Percentiles rank a stretch among this genome's conserved stretches.
Conservation (phyloP, 306 rosid species). For the Dryas octopetala region DNA sequence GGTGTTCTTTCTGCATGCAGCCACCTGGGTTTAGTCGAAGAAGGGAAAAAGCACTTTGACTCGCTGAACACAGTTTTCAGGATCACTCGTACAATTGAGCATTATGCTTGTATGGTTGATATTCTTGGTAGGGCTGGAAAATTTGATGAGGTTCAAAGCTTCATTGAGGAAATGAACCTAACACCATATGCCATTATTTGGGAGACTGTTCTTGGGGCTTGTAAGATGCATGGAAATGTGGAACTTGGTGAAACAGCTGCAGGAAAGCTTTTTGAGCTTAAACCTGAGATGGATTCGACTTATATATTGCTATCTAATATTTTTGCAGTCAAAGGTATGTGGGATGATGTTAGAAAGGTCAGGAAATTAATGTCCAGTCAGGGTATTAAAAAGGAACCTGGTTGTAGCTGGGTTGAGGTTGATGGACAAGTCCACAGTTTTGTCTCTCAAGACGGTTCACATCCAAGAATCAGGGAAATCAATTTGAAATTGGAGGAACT, state of each 20-base stretch:
- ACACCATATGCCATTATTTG: slow-evolving; percentile 37
- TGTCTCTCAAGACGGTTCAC: slow-evolving; percentile 39
- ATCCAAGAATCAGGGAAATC: slow-evolving; percentile 34
- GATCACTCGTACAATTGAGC: slow-evolving; percentile 36
- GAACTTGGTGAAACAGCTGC: slow-evolving; percentile 42
- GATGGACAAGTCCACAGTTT: slow-evolving; percentile 37
- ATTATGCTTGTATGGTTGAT: slow-evolving; percentile 49
- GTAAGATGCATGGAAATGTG: slow-evolving; percentile 37
- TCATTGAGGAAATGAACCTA: slow-evolving; percentile 32
- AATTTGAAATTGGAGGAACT: slow-evolving; percentile 36
- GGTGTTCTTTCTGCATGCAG: slow-evolving; percentile 41
- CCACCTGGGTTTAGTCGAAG: slow-evolving; percentile 38
- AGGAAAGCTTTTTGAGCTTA: slow-evolving; percentile 36
- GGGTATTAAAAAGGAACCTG: slow-evolving; percentile 47
- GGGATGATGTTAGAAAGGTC: slow-evolving; percentile 39
- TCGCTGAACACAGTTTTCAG: slow-evolving; percentile 27
- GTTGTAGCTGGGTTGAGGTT: slow-evolving; percentile 46
- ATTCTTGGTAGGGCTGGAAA: slow-evolving; percentile 44
- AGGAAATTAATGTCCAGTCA: slow-evolving; percentile 36
- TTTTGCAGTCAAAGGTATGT: slow-evolving; percentile 35
- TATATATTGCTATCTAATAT: slow-evolving; percentile 45
- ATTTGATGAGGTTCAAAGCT: slow-evolving; percentile 38
- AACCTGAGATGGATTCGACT: slow-evolving; percentile 35
- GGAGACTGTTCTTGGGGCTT: slow-evolving; percentile 47
- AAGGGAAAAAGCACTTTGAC: slow-evolving; percentile 32